Evolutionary conservation across 2,329 filamentous ascomycete species (phyloP).

Genomic region (Purpureocillium lavendulum): DNA sequence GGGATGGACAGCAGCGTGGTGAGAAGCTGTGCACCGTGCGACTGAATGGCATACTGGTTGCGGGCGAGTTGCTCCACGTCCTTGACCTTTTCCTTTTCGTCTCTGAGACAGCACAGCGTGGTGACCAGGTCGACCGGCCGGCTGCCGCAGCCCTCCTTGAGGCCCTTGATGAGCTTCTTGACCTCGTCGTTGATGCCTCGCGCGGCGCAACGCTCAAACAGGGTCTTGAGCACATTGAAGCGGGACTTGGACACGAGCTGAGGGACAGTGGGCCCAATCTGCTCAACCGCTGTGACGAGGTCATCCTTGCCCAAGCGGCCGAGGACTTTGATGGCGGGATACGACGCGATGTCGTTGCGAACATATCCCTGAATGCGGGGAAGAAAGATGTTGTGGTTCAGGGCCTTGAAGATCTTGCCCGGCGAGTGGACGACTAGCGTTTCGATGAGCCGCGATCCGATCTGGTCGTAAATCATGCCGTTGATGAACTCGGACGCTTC

Average conservation of each 20-base stretch:
- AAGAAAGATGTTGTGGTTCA: constrained; percentile 74
- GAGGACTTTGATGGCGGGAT: constrained; percentile 75
- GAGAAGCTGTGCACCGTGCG: constrained; percentile 74
- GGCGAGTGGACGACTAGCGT: constrained; percentile 73
- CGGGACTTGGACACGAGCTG: constrained; percentile 67
- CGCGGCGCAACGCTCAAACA: constrained; percentile 75
- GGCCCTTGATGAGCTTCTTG: constrained; percentile 35
- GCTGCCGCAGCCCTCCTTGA: constrained; percentile 38
- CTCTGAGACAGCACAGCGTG: constrained; percentile 38
- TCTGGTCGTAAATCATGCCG: constrained; percentile 78
- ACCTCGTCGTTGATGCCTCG: constrained; percentile 51
- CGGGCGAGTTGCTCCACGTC: constrained; percentile 31
- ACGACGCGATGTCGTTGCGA: constrained; percentile 83
- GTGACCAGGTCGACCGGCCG: constrained; percentile 39
- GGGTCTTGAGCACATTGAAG: constrained; percentile 68
- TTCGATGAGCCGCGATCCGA: constrained; percentile 86
- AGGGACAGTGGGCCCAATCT: constrained; percentile 65
- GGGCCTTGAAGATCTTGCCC: constrained; percentile 81
- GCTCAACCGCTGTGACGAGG: constrained; percentile 61
- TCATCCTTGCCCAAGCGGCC: constrained; percentile 83
- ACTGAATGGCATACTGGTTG: constrained; percentile 49
- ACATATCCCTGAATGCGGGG: constrained; percentile 72
- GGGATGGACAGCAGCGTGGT: constrained; percentile 71
- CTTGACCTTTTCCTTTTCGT: constrained; percentile 24
- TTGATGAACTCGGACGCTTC: constrained; percentile 72